Conservation (phyloP, 352 stramenopile species). For the Phytopythium montanum region DNA sequence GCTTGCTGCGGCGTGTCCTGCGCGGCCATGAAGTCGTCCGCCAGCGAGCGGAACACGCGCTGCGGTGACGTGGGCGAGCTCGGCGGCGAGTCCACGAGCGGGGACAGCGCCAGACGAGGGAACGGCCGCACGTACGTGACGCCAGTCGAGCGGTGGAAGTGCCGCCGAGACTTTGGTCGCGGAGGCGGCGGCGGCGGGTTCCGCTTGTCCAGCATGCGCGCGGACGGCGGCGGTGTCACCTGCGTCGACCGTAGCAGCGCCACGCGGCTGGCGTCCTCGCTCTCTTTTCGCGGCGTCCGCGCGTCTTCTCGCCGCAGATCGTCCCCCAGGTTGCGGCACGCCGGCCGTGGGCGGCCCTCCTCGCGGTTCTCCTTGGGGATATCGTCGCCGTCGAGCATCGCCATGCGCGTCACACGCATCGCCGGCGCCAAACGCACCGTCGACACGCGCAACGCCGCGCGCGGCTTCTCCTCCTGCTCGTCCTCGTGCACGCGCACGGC, state of each 20-base stretch:
- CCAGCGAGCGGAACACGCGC: slow-evolving; percentile 59
- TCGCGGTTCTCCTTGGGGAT: slow-evolving; percentile 22
- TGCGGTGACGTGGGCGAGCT: slow-evolving; percentile 18
- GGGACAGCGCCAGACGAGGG: slow-evolving; percentile 28
- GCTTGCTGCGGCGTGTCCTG: slow-evolving; percentile 50
- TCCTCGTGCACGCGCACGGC: not conserved
- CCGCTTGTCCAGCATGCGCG: slow-evolving; percentile 58
- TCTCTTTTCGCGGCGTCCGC: slow-evolving; percentile 16
- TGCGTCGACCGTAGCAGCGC: slow-evolving; percentile 32
- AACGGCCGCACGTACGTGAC: slow-evolving; percentile 29
- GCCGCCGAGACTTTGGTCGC: slow-evolving; percentile 18
- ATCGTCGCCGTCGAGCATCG: slow-evolving; percentile 11
- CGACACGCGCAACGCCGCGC: slow-evolving; percentile 17
- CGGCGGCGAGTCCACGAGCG: slow-evolving; percentile 32
- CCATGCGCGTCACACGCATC: too few relatives aligned
- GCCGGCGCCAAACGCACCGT: too few relatives aligned
- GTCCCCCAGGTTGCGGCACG: slow-evolving; percentile 19
- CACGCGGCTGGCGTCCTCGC: slow-evolving; percentile 13
- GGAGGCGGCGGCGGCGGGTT: slow-evolving; percentile 62
- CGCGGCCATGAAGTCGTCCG: slow-evolving; percentile 60
- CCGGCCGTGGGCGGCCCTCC: slow-evolving; percentile 20
- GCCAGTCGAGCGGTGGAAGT: slow-evolving; percentile 9
- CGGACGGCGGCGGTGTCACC: slow-evolving; percentile 59
- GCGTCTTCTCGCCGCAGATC: slow-evolving; percentile 17
- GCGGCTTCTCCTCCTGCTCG: slow-evolving; percentile 23